phyloP scores from a whole-genome alignment of 2,329 filamentous ascomycete genomes.

The Pleoardoris graminearum region DNA sequence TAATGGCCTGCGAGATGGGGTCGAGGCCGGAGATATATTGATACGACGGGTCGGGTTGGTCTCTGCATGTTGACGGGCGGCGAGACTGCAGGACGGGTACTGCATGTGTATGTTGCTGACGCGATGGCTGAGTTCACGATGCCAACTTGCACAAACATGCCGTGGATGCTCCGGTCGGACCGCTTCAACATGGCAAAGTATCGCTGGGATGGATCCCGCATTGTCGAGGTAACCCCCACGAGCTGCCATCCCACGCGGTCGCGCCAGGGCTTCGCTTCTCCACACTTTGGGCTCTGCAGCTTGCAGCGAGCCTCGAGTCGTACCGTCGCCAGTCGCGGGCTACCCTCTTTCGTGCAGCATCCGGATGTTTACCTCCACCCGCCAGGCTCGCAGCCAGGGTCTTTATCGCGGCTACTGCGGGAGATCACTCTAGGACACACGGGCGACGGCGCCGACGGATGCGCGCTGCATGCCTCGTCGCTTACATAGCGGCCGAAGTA shows the following conservation, averaged over 20 bases:
- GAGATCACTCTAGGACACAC: constrained; percentile 13
- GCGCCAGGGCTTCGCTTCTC: constrained; percentile 12
- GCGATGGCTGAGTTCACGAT: too few species aligned
- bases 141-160: background rate
- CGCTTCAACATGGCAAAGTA: background rate
- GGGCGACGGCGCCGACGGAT: constrained; percentile 1
- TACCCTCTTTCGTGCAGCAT: background rate
- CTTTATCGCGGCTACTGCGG: constrained; percentile 40
- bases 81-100: background rate
- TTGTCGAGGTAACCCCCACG: constrained; percentile 10
- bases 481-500: constrained; percentile 12
- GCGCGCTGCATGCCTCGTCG: constrained; percentile 4
- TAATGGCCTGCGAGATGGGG: background rate
- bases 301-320: background rate
- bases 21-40: background rate
- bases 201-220: background rate
- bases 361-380: background rate
- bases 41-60: background rate
- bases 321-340: background rate
- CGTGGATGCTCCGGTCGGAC: background rate
- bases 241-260: constrained; percentile 5
- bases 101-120: background rate
- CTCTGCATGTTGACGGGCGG: background rate
- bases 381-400: background rate
- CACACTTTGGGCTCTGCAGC: constrained; percentile 8